Percentiles rank a stretch among this genome's conserved stretches.
Evolutionary conservation across 139 green algal species (phyloP).

Genomic region (Marvania coccoides): DNA sequence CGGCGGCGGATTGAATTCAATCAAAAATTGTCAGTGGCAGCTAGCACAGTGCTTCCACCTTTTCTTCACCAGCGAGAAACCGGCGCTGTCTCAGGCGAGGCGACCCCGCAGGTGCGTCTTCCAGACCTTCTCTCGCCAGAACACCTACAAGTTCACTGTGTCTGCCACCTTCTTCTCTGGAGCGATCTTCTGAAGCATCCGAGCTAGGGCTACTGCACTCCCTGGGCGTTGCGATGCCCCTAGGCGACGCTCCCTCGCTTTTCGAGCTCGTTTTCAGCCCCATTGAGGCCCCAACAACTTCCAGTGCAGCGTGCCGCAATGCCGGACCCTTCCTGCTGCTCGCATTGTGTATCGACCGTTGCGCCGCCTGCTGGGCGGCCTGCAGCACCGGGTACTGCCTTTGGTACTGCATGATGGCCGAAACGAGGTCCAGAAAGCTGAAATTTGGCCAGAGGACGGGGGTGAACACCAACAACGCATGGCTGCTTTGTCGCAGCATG

Average conservation of each 20-base stretch:
- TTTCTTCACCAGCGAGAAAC: no score
- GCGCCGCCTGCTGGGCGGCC: neutral
- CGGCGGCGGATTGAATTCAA: neutral
- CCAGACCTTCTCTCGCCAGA: no score
- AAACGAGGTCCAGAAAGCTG: conserved; percentile 61
- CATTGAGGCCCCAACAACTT: neutral
- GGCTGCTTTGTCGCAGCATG: conserved; percentile 65
- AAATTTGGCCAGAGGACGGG: conserved; percentile 82
- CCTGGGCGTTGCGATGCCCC: neutral
- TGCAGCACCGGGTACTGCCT: conserved; percentile 1
- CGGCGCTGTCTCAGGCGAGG: no score
- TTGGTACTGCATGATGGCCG: conserved; percentile 52
- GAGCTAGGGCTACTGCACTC: neutral
- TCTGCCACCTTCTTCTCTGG: no score
- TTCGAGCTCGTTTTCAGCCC: neutral
- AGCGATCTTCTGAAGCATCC: no score
- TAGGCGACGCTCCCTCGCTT: neutral
- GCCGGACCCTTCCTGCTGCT: no score
- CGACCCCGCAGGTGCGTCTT: no score
- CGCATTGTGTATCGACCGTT: neutral
- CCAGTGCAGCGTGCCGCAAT: no score
- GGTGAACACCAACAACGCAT: conserved; percentile 69
- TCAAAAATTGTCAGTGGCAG: no score
- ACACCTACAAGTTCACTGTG: no score
- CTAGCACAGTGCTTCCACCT: no score